phyloP scores from a whole-genome alignment of 345 rosid species.

The Viola odorata region DNA sequence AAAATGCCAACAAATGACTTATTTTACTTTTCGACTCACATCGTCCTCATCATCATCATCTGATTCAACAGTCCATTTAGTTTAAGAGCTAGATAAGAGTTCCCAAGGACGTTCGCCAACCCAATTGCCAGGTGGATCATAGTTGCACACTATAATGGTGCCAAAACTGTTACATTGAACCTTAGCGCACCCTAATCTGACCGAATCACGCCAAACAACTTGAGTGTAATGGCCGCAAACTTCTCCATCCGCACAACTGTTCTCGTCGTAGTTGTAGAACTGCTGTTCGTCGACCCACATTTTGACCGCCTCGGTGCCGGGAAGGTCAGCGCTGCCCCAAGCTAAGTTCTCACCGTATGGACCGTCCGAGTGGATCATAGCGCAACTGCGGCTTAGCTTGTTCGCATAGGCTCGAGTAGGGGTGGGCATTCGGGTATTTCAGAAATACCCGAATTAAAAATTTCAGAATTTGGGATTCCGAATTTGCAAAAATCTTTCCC shows the following conservation, averaged over 20 bases:
- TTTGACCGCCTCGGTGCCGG: constrained; percentile 13
- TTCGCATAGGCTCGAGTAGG: constrained; percentile 17
- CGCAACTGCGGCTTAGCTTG: constrained; percentile 22
- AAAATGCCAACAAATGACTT: no score
- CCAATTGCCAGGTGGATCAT: constrained; percentile 21
- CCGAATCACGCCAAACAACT: constrained; percentile 20
- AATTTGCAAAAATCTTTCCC: no score
- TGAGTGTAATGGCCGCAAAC: constrained; percentile 33
- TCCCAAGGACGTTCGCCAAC: constrained; percentile 13
- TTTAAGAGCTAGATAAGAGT: not conserved
- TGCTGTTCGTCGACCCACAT: constrained; percentile 28
- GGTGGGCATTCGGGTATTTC: no score
- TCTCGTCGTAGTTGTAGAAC: constrained; percentile 16
- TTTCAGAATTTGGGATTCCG: no score
- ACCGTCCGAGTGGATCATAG: constrained; percentile 29
- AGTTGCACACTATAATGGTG: constrained; percentile 26
- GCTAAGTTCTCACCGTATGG: constrained; percentile 38
- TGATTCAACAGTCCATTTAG: not conserved
- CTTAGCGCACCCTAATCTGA: constrained; percentile 21
- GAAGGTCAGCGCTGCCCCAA: constrained; percentile 16
- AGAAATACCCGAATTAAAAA: no score
- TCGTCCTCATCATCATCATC: not conserved
- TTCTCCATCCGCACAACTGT: constrained; percentile 2
- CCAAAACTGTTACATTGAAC: constrained; percentile 21
- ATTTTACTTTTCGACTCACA: no score